A percentile compares a stretch with the other conserved stretches of the same genome.
Evolutionary conservation across 345 rosid species (phyloP).

Genomic region (Hibiscus mutabilis): DNA sequence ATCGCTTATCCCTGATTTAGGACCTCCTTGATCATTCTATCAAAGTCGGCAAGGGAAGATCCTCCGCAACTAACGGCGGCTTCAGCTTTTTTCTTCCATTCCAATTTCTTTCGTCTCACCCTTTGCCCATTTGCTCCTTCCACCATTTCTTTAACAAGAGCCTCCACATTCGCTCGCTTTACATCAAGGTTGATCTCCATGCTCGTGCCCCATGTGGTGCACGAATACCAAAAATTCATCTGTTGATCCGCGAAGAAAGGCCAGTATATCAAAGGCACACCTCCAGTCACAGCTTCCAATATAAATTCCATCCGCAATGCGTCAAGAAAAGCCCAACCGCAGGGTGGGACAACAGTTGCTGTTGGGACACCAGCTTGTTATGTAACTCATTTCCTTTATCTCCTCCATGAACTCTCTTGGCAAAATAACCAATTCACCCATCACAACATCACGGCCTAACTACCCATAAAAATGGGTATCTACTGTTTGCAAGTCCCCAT

Average conservation of each 20-base stretch:
- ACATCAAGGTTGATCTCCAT: constrained; percentile 20
- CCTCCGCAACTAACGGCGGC: not conserved
- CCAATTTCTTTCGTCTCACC: constrained; percentile 15
- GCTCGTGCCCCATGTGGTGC: constrained; percentile 21
- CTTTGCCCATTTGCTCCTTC: constrained; percentile 8
- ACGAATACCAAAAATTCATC: constrained; percentile 21
- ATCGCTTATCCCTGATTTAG: not conserved
- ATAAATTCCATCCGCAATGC: constrained; percentile 27
- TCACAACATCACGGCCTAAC: constrained; percentile 19
- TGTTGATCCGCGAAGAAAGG: constrained; percentile 27
- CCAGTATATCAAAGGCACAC: constrained; percentile 24
- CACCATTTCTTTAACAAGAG: constrained; percentile 15
- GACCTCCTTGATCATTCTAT: constrained; percentile 12
- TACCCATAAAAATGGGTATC: constrained; percentile 14
- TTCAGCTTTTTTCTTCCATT: constrained; percentile 20
- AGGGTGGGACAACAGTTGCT: constrained; percentile 20
- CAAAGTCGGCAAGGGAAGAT: constrained; percentile 11
- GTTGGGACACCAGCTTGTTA: constrained; percentile 23
- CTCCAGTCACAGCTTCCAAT: constrained; percentile 7
- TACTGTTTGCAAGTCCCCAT: constrained; percentile 13
- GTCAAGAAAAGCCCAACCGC: constrained; percentile 18
- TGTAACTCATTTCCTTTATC: constrained; percentile 15
- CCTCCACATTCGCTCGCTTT: constrained; percentile 15
- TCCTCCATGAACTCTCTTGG: constrained; percentile 16
- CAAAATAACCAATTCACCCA: constrained; percentile 1